Evolutionary conservation across 345 rosid genomes (phyloP).

Genomic region (Eutrema heterophyllum): DNA sequence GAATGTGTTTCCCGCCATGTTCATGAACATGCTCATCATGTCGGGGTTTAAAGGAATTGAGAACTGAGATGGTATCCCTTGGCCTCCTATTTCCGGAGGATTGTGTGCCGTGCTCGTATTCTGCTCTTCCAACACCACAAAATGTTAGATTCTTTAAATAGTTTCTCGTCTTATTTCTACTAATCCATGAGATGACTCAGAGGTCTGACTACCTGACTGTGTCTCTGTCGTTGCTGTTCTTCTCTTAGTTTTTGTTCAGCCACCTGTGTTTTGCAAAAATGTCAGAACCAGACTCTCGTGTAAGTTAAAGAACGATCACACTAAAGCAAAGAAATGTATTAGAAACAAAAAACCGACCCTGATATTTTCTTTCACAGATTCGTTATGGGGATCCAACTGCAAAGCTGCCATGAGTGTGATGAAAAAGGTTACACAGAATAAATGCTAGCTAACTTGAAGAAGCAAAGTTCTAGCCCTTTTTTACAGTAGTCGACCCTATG

Average conservation of each 20-base stretch:
- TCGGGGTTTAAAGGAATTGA: slow-evolving; percentile 22
- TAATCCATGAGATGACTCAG: neutral
- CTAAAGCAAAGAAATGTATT: neutral
- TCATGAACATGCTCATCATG: slow-evolving; percentile 33
- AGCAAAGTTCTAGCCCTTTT: slow-evolving; percentile 6
- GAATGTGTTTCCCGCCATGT: slow-evolving; percentile 29
- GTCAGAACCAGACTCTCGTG: slow-evolving; percentile 5
- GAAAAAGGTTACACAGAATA: slow-evolving; percentile 13
- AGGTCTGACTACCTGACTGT: slow-evolving; percentile 44
- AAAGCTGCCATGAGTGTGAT: slow-evolving; percentile 48
- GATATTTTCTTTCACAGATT: slow-evolving; percentile 69
- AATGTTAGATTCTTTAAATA: neutral
- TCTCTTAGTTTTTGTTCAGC: slow-evolving; percentile 70
- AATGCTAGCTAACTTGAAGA: neutral
- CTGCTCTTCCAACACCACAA: slow-evolving; percentile 25
- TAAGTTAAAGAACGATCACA: neutral
- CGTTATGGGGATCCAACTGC: slow-evolving; percentile 72
- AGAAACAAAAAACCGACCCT: slow-evolving; percentile 37
- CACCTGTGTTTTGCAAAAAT: slow-evolving; percentile 37
- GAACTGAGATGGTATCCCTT: slow-evolving; percentile 22
- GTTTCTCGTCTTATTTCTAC: neutral
- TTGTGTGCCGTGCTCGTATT: neutral
- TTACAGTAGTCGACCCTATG: neutral
- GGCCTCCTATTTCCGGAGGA: slow-evolving; percentile 18
- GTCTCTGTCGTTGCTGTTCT: slow-evolving; percentile 41